Evolutionary conservation across 345 rosid species (phyloP), one percentile per base, ranked within the genome.

Genomic region (Hevea brasiliensis): DNA sequence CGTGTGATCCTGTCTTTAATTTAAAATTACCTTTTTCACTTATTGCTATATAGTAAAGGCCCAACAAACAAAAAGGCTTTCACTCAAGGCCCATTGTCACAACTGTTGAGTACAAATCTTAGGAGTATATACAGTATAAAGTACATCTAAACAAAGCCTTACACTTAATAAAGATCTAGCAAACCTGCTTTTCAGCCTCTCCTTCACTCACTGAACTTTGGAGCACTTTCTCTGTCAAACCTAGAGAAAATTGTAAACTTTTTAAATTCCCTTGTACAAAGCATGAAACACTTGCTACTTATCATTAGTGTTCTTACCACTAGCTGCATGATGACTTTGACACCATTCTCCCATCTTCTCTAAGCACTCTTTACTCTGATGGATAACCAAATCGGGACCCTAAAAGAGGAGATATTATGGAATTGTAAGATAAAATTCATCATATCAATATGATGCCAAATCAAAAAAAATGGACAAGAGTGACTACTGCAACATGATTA

Each of bases 321-420:
- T 95, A 71, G 87, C 92, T 32, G 82, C 89, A 65, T 92, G 99
- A 84, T 92, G 98, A 69, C 60, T 79, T 83, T 85, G 91, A 79
- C 98, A 95, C 99, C 99, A 90, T 41, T 95, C 98, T 63, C 89
- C 90, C 97, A 92, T 92, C 73, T 78, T 72, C 76, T 89, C 90
- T 73, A 95, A 41, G 68, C 97, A 92, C 55, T 88, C 92, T 74
- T 83, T 81, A 20, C 84, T 81, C 78, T 95, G 99, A 86, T 91
- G 90, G 75, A 95, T 82, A 75, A 95, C 97, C 80, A 92, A 70
- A 81, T 89, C 92, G 72, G 99, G 98, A 75, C 99, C 98, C 97
- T 95, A 61, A 48, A 48, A 85, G 17, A 70, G 73, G 74, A 69
- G 56, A 63, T 14, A 71, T 50, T 35, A 15, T n/a, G 29, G 35